Evolutionary conservation across 2,329 filamentous ascomycete genomes (phyloP).

Genomic region (Rutstroemia sp.): DNA sequence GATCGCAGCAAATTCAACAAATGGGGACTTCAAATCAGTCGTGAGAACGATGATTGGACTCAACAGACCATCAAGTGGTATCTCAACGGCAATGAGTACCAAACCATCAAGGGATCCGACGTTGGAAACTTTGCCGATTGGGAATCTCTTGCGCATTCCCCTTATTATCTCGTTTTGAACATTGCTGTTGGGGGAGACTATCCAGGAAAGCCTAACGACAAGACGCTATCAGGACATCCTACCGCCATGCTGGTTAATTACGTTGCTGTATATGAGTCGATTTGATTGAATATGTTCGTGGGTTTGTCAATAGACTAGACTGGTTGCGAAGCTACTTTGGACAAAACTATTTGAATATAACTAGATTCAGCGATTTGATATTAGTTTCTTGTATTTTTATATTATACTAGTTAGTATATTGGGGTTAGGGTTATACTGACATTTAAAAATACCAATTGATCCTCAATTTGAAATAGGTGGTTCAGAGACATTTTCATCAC

Average conservation of each 20-base stretch:
- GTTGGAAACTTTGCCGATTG: slow-evolving; percentile 10
- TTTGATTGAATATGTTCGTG: no score
- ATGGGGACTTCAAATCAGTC: background rate
- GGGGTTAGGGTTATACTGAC: no score
- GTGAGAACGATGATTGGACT: background rate
- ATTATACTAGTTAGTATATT: no score
- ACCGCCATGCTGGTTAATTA: slow-evolving; percentile 21
- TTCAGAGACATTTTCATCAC: no score
- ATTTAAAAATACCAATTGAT: no score
- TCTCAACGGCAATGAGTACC: background rate
- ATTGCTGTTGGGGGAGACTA: slow-evolving; percentile 19
- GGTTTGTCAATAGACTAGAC: no score
- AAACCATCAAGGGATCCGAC: slow-evolving; percentile 6
- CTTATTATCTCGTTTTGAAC: slow-evolving; percentile 17
- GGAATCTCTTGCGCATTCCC: slow-evolving; percentile 9
- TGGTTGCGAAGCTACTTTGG: no score
- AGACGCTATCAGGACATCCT: slow-evolving; percentile 12
- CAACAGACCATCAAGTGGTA: background rate
- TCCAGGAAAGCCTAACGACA: slow-evolving; percentile 10
- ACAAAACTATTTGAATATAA: no score
- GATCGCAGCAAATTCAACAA: background rate
- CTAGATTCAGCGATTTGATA: no score
- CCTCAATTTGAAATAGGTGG: no score
- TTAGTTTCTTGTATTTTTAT: no score
- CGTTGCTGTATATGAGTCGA: slow-evolving; percentile 15